Evolutionary conservation across 1,284 basidiomycete species (phyloP).

Genomic region (Ceratobasidium sp.): DNA sequence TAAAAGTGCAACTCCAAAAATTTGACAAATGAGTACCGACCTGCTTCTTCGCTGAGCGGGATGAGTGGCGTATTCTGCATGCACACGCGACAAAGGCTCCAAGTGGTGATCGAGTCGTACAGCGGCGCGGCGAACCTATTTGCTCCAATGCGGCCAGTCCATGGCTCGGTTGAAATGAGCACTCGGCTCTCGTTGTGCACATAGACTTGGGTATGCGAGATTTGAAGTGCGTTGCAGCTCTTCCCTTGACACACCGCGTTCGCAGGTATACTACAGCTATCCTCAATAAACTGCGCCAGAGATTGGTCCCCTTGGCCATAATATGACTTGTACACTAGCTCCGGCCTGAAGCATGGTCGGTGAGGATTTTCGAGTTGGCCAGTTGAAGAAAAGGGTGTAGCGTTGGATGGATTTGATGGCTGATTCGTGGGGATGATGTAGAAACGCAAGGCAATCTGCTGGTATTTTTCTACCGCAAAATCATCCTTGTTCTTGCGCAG

Average conservation of each 20-base stretch:
- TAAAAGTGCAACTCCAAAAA: constrained; percentile 94
- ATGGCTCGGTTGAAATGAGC: constrained; percentile 87
- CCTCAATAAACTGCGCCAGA: constrained; percentile 91
- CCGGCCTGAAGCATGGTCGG: constrained; percentile 72
- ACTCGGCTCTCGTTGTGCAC: constrained; percentile 89
- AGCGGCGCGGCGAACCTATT: constrained; percentile 53
- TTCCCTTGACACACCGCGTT: constrained; percentile 79
- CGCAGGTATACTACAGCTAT: constrained; percentile 69
- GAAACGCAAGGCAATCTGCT: constrained; percentile 82
- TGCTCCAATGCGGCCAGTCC: constrained; percentile 69
- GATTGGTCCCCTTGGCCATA: constrained; percentile 94
- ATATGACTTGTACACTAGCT: constrained; percentile 81
- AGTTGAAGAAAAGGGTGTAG: constrained; percentile 9
- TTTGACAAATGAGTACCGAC: constrained; percentile 92
- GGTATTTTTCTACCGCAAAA: constrained; percentile 92
- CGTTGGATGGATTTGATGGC: constrained; percentile 51
- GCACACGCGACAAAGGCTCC: constrained; percentile 90
- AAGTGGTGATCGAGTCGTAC: constrained; percentile 84
- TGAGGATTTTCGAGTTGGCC: constrained; percentile 14
- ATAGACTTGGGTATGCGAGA: constrained; percentile 88
- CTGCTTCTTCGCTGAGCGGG: constrained; percentile 91
- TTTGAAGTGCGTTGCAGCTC: constrained; percentile 81
- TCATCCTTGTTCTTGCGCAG: constrained; percentile 82
- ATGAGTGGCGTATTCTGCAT: constrained; percentile 86
- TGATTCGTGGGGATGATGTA: constrained; percentile 74